phyloP scores from a whole-genome alignment of 495 filamentous ascomycete species.

The Tuber brumale region DNA sequence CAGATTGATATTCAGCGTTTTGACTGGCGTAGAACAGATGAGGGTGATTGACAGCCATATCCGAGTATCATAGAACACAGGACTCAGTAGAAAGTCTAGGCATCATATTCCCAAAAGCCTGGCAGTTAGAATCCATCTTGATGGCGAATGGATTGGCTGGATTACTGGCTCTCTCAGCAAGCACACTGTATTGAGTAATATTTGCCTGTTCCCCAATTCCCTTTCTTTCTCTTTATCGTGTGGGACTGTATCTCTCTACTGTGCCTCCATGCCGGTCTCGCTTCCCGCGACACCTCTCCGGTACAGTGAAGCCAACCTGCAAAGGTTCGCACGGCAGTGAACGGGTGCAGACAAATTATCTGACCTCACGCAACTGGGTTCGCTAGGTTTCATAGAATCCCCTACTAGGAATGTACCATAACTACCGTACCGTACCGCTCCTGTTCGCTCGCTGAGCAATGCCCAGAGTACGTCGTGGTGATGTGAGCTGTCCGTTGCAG shows the following conservation, averaged over 20 bases:
- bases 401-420: not conserved
- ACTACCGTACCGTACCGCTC: conserved; percentile 2
- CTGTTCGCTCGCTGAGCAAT: not conserved
- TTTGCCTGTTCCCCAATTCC: not conserved
- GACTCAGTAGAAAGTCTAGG: not conserved
- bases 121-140: not conserved
- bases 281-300: not conserved
- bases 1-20: conserved; percentile 21
- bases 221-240: not conserved
- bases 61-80: not conserved
- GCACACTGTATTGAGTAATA: not conserved
- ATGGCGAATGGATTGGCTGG: not conserved
- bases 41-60: not conserved
- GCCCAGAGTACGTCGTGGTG: conserved; percentile 15
- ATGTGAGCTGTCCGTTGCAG: conserved; percentile 35
- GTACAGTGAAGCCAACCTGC: not conserved
- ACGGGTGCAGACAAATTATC: not conserved
- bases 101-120: not conserved
- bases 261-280: not conserved
- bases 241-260: not conserved
- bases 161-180: not conserved
- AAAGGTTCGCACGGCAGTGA: not conserved
- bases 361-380: not conserved
- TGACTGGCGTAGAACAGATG: conserved; percentile 19
- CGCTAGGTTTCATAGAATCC: not conserved